Conservation (phyloP, 441 rosid genomes). For the Erodium chrysanthum region DNA sequence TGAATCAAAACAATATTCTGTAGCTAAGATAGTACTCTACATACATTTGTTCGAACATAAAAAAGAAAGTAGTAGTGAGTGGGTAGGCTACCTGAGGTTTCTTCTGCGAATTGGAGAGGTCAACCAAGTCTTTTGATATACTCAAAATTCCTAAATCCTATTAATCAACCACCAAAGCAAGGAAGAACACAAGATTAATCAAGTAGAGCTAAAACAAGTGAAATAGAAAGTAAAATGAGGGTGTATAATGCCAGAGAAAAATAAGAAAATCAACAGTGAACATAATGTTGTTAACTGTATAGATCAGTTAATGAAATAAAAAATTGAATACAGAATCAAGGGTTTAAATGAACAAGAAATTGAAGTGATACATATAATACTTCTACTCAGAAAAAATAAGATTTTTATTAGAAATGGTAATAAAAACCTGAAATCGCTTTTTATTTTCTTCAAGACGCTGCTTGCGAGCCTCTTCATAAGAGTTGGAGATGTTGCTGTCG, state of each 20-base stretch:
- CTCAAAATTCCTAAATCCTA: slow-evolving; percentile 41
- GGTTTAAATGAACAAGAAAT: too few relatives aligned
- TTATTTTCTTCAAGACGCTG: slow-evolving; percentile 40
- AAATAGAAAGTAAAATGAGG: neutral
- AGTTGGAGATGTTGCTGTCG: slow-evolving; percentile 2
- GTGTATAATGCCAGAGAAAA: neutral
- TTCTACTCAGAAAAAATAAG: neutral
- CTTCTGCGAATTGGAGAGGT: slow-evolving; percentile 19
- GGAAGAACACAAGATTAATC: neutral
- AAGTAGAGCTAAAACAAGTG: neutral
- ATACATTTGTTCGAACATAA: neutral
- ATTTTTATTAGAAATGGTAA: neutral
- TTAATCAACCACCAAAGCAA: neutral
- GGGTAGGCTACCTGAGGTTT: slow-evolving; percentile 7
- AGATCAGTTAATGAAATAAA: too few relatives aligned
- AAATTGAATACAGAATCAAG: too few relatives aligned
- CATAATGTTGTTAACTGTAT: neutral
- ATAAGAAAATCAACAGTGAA: neutral
- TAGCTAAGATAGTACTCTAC: neutral
- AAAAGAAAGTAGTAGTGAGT: neutral
- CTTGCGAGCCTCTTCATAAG: slow-evolving; percentile 42
- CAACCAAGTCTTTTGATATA: slow-evolving; percentile 22
- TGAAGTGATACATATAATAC: too few relatives aligned
- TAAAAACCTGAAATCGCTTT: slow-evolving; percentile 32
- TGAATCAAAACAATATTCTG: neutral